Percentiles rank a stretch among this genome's conserved stretches.
These are phyloP conservation scores for Lanmaoa pseudosensibilis DNA, from an alignment of 768 basidiomycete genomes.

Conservation along the genomic window DNA sequence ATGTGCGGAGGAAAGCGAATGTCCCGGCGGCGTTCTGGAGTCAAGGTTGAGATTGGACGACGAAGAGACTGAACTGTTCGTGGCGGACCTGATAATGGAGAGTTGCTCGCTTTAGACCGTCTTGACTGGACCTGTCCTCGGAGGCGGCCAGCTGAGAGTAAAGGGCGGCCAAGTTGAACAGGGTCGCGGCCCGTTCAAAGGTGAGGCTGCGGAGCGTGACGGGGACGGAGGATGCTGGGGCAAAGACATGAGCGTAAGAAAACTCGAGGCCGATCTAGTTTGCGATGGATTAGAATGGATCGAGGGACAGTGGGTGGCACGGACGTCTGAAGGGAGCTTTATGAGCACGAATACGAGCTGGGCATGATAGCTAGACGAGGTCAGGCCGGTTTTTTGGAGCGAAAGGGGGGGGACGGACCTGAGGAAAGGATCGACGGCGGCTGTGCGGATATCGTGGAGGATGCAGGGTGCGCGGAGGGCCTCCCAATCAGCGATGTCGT, in stretches of 20 bases:
- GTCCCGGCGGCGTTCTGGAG: constrained; percentile 69
- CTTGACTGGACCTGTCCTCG: constrained; percentile 66
- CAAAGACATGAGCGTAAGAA: constrained; percentile 73
- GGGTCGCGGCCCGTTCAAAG: constrained; percentile 74
- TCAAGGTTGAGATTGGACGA: constrained; percentile 16
- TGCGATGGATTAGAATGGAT: constrained; percentile 10
- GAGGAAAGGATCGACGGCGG: constrained; percentile 49
- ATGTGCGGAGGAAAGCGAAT: constrained; percentile 57
- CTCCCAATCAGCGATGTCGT: constrained; percentile 75
- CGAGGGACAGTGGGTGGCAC: constrained; percentile 17
- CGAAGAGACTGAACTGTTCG: background rate
- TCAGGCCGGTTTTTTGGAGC: constrained; percentile 1
- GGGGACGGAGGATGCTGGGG: constrained; percentile 48
- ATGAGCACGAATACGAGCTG: constrained; percentile 81
- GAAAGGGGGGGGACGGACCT: constrained; percentile 49
- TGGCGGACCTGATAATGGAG: constrained; percentile 63
- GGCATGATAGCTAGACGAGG: constrained; percentile 74
- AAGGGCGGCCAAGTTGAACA: constrained; percentile 88
- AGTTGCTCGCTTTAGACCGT: constrained; percentile 84
- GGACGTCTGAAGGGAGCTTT: constrained; percentile 81
- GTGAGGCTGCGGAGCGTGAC: constrained; percentile 69
- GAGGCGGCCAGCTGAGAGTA: constrained; percentile 75
- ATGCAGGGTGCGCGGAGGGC: constrained; percentile 55
- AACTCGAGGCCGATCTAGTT: constrained; percentile 68
- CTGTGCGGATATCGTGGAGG: constrained; percentile 57